Evolutionary conservation across 2,329 filamentous ascomycete genomes (phyloP), one percentile per base, ranked within the genome.

Genomic region (Aspergillus tamarii): DNA sequence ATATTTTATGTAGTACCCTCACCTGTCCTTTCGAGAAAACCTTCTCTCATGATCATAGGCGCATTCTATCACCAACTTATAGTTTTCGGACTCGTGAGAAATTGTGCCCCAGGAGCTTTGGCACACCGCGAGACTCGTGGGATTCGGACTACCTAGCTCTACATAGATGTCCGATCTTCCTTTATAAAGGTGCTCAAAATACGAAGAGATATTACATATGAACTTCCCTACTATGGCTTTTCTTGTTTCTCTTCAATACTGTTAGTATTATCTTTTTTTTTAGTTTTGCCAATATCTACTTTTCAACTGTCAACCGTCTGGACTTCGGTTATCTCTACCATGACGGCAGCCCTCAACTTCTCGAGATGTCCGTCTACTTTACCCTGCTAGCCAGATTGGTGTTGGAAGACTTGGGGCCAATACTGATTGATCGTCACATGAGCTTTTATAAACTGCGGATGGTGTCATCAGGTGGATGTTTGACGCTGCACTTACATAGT

Each of bases 51-150:
- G 7, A 41, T 1, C 7, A 19, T 9, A 41, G 9, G 19, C 14
- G 3, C 16, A 9, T 41, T n/a, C 1, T 19, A 41, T 41, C 14
- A 7, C 3, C 8, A n/a, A 0, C n/a, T 16, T 41, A 7, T n/a
- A 4, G 1, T 7, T 9, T 19, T 19, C 16, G 4, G 16, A n/a
- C 16, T 9, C 8, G 14, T 8, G 19, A 41, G 39, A 4, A n/a
- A n/a, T 10, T 0, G 8, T 41, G 19, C 9, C 9, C 39, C 2
- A 19, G 7, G 8, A 9, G 39, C 14, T 9, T n/a, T 8, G 3
- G 3, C 1, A 9, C 39, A 9, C 39, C 7, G 39, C 8, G 0
- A 19, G 3, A 1, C 16, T n/a, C 0, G 39, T n/a, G 14, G 6
- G 6, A 36, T 14, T 36, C 4, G 34, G 6, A 5, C 11, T 36